Conservation (phyloP, 2,329 filamentous ascomycete genomes). For the Verticillium alfalfae region DNA sequence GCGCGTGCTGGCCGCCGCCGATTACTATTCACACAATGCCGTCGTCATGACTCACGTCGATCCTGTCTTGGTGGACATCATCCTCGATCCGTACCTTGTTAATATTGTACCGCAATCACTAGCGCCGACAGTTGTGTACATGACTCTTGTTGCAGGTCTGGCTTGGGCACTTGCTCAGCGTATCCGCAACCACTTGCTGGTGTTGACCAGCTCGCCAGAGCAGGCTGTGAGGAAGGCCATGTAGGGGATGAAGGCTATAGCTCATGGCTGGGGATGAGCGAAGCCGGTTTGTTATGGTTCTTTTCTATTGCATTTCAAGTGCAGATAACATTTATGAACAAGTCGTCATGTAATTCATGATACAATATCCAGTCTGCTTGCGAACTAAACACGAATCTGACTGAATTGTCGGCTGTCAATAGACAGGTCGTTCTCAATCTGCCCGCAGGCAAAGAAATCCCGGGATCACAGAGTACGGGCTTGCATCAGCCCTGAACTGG, state of each 20-base stretch:
- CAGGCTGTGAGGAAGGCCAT: background rate
- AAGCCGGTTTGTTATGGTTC: background rate
- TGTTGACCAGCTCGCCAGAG: background rate
- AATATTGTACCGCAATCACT: constrained; percentile 78
- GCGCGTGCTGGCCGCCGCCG: constrained; percentile 68
- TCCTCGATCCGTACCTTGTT: constrained; percentile 79
- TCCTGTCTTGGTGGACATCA: constrained; percentile 70
- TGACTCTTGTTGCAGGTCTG: constrained; percentile 52
- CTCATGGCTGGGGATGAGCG: background rate
- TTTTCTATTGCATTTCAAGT: background rate
- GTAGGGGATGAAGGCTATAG: background rate
- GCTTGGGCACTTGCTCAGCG: constrained; percentile 37
- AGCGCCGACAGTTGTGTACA: constrained; percentile 64
- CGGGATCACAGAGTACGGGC: too few relatives aligned
- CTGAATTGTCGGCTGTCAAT: background rate
- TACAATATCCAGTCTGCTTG: background rate
- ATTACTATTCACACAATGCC: constrained; percentile 74
- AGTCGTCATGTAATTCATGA: background rate
- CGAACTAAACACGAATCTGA: background rate
- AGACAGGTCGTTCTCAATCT: background rate
- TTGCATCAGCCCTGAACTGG: too few relatives aligned
- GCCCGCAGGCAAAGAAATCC: background rate
- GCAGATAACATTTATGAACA: background rate
- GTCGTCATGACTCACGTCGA: constrained; percentile 71
- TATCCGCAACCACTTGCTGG: background rate